Evolutionary conservation across 2,329 filamentous ascomycete species (phyloP), one percentile per base, ranked within the genome.

Genomic region (Cercospora canescens): DNA sequence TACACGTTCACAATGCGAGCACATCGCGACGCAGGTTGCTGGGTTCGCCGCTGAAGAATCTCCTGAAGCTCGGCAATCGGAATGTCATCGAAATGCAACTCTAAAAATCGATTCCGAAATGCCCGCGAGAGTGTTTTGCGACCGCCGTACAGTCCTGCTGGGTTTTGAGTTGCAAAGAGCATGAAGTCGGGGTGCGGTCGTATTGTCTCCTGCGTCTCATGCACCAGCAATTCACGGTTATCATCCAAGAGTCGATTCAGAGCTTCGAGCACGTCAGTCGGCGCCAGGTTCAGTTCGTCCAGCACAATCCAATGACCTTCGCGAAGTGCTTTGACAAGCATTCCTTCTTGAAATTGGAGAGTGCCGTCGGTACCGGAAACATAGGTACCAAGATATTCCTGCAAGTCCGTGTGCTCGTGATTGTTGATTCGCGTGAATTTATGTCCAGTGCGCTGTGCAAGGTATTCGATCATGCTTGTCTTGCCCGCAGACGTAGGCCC

Each of bases 391-490:
- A 99, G 82, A 74, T 99, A 99, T 76, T 99, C 96, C 78, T 99
- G 95, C 39, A 99, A 83, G 78, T 99, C 95, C 0, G 95, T 99
- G 75, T 99, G 95, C 76, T 99, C 96, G 79, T 99, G 95, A 72
- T 99, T 99, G 81, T 99, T 99, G 83, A 99, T 99, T 67, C 95
- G 89, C 50, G 99, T 93, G 76, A 98, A 99, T 75, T 92, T 95
- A 77, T 99, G 97, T 3, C 96, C 95, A 32, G 93, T 98, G 63
- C 92, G 91, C 75, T 96, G 95, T n/a, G 96, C 94, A 39, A 99
- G 85, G 76, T 97, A 97, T 79, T 98, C 94, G 48, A 99, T 96
- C 95, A 99, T 99, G 79, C 94, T 98, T 0, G 95, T 99, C 80
- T 99, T 99, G 70, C 95, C 95, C 12, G 94, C 92, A 5, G 96